Base-by-base conservation (phyloP, 768 basidiomycete genomes). In the Boletus bicolor region DNA sequence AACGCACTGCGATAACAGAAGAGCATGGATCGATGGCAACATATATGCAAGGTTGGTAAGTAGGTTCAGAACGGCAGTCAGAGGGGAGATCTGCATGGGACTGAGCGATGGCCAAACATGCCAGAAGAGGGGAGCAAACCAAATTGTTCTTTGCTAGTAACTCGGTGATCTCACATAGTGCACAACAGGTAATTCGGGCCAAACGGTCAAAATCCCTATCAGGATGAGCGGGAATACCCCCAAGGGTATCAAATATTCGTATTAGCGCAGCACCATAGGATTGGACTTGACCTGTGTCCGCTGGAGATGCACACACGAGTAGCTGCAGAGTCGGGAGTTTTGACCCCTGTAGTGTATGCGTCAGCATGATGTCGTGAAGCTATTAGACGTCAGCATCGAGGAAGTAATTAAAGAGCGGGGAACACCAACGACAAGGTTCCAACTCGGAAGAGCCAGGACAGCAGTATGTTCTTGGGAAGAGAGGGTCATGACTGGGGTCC, bases 311-410 rank as follows among this genome's bases (percentile, higher is more conserved):
- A 34, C 76, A 72, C 49, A 86, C 68, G 26, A 89, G 75, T 19
- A 75, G 59, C 56, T 86, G 84, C 21, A 88, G 71, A 4, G 85
- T 84, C 15, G 76, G 68, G 21, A 74, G 68, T 5, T 65, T 64
- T 7, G 68, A 73, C 17, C 68, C 65, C 1, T 73, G 71, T 32
- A 73, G 66, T 3, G 73, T 72, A 67, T 90, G 88, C 0, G 79
- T 82, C 51, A 89, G 63, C n/a, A 89, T 67, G 30, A 86, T 75
- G 41, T 80, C 76, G 58, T 80, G 82, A 45, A 89, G 70, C 88
- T 90, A 42, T 37, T 12, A 24, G 11, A 51, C 17, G 17, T 63
- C 37, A 62, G 49, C 45, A 46, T 34, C 30, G 30, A 38, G 38
- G 37, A 56, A 38, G 26, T 17, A 24, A 39, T 38, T 49, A 48